These are phyloP conservation scores for Flagelloscypha sp. DNA, from an alignment of 768 basidiomycete genomes.

Conservation along the genomic window DNA sequence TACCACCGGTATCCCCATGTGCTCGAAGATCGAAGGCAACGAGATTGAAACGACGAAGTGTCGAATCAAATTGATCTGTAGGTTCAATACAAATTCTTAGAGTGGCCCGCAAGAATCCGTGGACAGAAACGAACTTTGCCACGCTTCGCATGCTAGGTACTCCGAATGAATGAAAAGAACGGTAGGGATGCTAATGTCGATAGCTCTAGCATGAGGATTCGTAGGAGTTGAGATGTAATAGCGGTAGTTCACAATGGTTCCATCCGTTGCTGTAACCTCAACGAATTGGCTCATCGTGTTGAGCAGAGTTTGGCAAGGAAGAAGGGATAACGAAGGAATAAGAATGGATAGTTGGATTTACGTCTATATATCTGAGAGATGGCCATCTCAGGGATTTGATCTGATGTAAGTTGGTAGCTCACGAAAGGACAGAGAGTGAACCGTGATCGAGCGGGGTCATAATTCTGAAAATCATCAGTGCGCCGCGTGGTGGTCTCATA, in stretches of 20 bases:
- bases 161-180: slow-evolving; percentile 29
- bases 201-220: slow-evolving; percentile 17
- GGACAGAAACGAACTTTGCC: slow-evolving; percentile 20
- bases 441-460: too few species aligned
- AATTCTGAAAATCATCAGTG: too few species aligned
- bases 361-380: too few species aligned
- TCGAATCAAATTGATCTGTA: slow-evolving; percentile 25
- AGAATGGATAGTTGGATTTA: too few species aligned
- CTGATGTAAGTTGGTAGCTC: too few species aligned
- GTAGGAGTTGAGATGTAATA: slow-evolving; percentile 31
- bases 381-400: too few species aligned
- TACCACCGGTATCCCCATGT: slow-evolving; percentile 24
- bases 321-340: too few species aligned
- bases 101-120: not conserved
- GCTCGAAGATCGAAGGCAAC: slow-evolving; percentile 24
- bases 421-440: too few species aligned
- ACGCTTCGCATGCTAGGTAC: slow-evolving; percentile 24
- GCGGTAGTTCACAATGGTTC: slow-evolving; percentile 21
- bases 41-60: slow-evolving; percentile 30
- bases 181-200: slow-evolving; percentile 24
- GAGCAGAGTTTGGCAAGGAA: too few species aligned
- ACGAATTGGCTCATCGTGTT: too few species aligned
- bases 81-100: not conserved
- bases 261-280: too few species aligned
- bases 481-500: too few species aligned